phyloP scores from a whole-genome alignment of 2,329 filamentous ascomycete genomes.

The Aspergillus fumigatus region DNA sequence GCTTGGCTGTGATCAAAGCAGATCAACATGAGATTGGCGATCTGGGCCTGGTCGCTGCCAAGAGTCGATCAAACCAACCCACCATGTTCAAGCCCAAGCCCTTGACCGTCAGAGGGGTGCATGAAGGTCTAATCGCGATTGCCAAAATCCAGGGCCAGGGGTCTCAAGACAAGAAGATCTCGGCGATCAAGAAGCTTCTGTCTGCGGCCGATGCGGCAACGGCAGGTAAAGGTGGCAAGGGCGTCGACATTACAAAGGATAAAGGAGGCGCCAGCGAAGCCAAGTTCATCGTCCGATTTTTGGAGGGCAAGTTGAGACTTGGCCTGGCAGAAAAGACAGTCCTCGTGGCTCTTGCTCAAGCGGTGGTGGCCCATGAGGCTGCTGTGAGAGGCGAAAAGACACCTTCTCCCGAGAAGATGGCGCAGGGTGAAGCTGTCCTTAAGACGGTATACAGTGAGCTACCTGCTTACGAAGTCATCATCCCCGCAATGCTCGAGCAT shows the following conservation, averaged over 20 bases:
- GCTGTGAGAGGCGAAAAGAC: conserved; percentile 62
- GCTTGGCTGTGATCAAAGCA: conserved; percentile 81
- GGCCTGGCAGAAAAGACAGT: conserved; percentile 91
- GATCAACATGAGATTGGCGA: conserved; percentile 97
- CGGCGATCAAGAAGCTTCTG: conserved; percentile 93
- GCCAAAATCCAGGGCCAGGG: conserved; percentile 83
- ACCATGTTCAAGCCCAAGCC: conserved; percentile 98
- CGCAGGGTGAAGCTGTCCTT: conserved; percentile 76
- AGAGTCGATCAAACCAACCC: conserved; percentile 89
- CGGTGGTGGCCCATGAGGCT: conserved; percentile 77
- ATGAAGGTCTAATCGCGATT: conserved; percentile 81
- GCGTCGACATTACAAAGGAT: conserved; percentile 79
- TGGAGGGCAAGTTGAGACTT: conserved; percentile 89
- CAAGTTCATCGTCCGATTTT: conserved; percentile 86
- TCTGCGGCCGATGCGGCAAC: conserved; percentile 76
- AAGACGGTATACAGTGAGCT: conserved; percentile 93
- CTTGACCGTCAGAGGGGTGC: conserved; percentile 79
- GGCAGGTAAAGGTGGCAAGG: conserved; percentile 60
- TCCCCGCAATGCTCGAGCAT: conserved; percentile 81
- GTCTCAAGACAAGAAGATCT: conserved; percentile 84
- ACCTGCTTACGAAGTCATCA: conserved; percentile 90
- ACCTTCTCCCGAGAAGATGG: conserved; percentile 70
- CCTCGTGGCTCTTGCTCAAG: conserved; percentile 83
- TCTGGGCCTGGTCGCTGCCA: conserved; percentile 87
- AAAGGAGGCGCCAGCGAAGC: conserved; percentile 93